A percentile compares a stretch with the other conserved stretches of the same genome.
phyloP scores from a whole-genome alignment of 768 basidiomycete genomes.

The Tubosaeta sp. region DNA sequence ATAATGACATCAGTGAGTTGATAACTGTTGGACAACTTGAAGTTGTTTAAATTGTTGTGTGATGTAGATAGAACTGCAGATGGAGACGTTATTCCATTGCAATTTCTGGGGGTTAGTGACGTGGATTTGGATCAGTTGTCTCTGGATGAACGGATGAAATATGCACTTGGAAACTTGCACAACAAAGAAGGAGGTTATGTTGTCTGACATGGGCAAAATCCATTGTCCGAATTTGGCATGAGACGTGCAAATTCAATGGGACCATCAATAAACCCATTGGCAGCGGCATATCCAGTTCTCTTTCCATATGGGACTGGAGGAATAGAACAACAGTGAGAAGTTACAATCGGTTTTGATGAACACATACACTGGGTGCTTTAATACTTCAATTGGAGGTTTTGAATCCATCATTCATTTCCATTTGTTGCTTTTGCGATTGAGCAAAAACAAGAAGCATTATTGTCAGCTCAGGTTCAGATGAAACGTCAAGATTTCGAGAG shows the following conservation, averaged over 20 bases:
- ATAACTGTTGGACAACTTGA: neutral
- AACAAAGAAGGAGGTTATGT: neutral
- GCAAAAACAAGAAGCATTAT: slow-evolving; percentile 25
- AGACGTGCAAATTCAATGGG: neutral
- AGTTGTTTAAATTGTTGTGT: neutral
- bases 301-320: slow-evolving; percentile 31
- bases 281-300: neutral
- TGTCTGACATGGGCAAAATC: neutral
- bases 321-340: slow-evolving; percentile 21
- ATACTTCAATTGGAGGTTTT: slow-evolving; percentile 29
- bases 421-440: slow-evolving; percentile 30
- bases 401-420: slow-evolving; percentile 28
- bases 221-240: neutral
- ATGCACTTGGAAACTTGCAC: neutral
- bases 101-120: neutral
- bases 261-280: neutral
- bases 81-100: neutral
- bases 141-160: neutral
- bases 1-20: no score
- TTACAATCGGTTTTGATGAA: slow-evolving; percentile 22
- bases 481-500: slow-evolving; percentile 16
- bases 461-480: slow-evolving; percentile 34
- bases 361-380: slow-evolving; percentile 30
- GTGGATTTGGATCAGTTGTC: neutral
- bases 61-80: slow-evolving; percentile 17